Evolutionary conservation across 2,329 filamentous ascomycete genomes (phyloP).

Genomic region (Hymenoscyphus occultus): DNA sequence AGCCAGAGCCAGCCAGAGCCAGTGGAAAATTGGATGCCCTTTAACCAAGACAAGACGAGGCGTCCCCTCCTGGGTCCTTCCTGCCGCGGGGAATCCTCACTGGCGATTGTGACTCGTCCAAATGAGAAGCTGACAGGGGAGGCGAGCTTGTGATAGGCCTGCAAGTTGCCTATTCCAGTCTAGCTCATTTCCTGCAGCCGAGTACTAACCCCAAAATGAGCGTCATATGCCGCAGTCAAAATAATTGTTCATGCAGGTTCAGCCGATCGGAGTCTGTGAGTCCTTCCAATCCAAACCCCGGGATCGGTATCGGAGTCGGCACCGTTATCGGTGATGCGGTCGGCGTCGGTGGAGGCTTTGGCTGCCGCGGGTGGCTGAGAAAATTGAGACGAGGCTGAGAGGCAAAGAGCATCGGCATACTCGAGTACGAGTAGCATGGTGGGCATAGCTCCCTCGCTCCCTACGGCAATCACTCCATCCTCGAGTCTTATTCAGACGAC

Average conservation of each 20-base stretch:
- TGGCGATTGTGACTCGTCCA: not conserved
- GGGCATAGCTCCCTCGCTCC: not conserved
- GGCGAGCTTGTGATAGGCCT: not conserved
- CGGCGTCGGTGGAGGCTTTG: no score
- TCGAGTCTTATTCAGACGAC: not conserved
- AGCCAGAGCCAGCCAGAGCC: not conserved
- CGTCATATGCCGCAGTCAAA: not conserved
- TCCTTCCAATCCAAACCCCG: no score
- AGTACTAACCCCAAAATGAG: not conserved
- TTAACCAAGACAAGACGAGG: not conserved
- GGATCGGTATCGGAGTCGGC: no score
- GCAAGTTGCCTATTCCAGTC: not conserved
- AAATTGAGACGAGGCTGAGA: no score
- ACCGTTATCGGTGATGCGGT: no score
- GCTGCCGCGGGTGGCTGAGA: no score
- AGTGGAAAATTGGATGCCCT: not conserved
- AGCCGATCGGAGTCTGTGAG: not conserved
- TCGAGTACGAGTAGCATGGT: not conserved
- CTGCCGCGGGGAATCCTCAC: not conserved
- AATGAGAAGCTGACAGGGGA: not conserved
- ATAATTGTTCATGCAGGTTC: not conserved
- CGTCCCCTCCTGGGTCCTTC: not conserved
- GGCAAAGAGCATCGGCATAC: not conserved
- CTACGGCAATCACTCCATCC: not conserved
- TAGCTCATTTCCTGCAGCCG: not conserved